Conservation (phyloP, 805 yeast species). For the Candida suzukii region DNA sequence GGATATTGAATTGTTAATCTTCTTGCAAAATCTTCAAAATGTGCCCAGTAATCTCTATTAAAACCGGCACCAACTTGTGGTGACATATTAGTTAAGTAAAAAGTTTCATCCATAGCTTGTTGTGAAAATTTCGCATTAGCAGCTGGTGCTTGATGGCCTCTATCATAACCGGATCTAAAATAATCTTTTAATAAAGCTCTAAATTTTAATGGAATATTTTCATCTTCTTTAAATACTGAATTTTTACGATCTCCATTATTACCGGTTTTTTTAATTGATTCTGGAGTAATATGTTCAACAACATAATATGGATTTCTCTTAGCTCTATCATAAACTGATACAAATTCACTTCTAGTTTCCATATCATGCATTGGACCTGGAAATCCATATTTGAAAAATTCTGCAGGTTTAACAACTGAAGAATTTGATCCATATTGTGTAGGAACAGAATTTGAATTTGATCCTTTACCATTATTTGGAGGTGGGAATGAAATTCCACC, state of each 20-base stretch:
- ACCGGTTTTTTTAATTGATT: slow-evolving; percentile 44
- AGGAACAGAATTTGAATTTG: background rate
- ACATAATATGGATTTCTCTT: slow-evolving; percentile 82
- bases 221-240: slow-evolving; percentile 85
- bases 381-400: slow-evolving; percentile 83
- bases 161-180: slow-evolving; percentile 90
- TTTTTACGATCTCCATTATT: slow-evolving; percentile 67
- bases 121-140: slow-evolving; percentile 93
- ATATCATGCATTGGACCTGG: slow-evolving; percentile 94
- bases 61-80: slow-evolving; percentile 98
- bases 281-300: slow-evolving; percentile 79
- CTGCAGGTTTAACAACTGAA: slow-evolving; percentile 63
- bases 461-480: slow-evolving; percentile 4
- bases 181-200: slow-evolving; percentile 77
- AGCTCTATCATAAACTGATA: slow-evolving; percentile 80
- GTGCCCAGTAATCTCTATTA: slow-evolving; percentile 97
- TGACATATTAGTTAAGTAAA: slow-evolving; percentile 80
- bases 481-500: slow-evolving; percentile 2
- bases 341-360: slow-evolving; percentile 63
- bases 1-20: slow-evolving; percentile 65
- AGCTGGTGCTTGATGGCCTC: slow-evolving; percentile 98
- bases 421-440: slow-evolving; percentile 18
- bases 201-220: slow-evolving; percentile 65
- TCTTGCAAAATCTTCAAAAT: slow-evolving; percentile 83
- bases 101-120: slow-evolving; percentile 91